phyloP scores from a whole-genome alignment of 2,329 filamentous ascomycete species.

The Diaporthe destruens region DNA sequence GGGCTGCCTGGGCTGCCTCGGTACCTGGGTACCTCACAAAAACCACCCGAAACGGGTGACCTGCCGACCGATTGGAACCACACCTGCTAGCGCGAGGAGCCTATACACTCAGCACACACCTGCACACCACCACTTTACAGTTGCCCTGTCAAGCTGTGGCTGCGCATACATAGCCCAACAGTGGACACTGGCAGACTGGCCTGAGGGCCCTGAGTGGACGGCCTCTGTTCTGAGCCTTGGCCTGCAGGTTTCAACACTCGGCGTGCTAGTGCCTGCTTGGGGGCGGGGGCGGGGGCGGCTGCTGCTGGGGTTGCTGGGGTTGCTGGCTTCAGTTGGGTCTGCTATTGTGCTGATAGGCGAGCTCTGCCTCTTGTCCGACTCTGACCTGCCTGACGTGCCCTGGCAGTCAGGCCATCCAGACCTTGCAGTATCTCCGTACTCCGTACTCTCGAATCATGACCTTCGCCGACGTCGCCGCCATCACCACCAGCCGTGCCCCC shows the following conservation, averaged over 20 bases:
- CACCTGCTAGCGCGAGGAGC: neutral
- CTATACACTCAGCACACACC: constrained; percentile 4
- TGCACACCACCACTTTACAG: neutral
- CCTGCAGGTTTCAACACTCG: constrained; percentile 32
- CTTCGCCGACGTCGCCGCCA: constrained; percentile 18
- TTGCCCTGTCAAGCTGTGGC: neutral
- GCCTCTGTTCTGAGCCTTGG: constrained; percentile 8
- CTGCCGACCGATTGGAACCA: constrained; percentile 15
- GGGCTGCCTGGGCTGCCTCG: no score
- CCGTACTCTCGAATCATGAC: neutral
- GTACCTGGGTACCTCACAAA: neutral
- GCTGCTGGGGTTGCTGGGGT: neutral
- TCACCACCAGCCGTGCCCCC: neutral
- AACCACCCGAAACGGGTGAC: constrained; percentile 21
- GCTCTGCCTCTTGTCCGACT: neutral
- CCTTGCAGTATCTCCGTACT: neutral
- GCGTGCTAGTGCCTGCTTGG: constrained; percentile 25
- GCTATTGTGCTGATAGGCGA: constrained; percentile 12
- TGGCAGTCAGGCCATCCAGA: neutral
- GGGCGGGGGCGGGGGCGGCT: neutral
- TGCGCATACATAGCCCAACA: neutral
- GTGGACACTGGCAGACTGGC: neutral
- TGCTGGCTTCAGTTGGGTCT: neutral
- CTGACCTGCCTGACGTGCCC: neutral
- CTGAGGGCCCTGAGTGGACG: no score